A percentile compares a stretch with the other conserved stretches of the same genome.
These are phyloP conservation scores for Tricholoma terreum DNA, from an alignment of 768 basidiomycete genomes.

Conservation along the genomic window DNA sequence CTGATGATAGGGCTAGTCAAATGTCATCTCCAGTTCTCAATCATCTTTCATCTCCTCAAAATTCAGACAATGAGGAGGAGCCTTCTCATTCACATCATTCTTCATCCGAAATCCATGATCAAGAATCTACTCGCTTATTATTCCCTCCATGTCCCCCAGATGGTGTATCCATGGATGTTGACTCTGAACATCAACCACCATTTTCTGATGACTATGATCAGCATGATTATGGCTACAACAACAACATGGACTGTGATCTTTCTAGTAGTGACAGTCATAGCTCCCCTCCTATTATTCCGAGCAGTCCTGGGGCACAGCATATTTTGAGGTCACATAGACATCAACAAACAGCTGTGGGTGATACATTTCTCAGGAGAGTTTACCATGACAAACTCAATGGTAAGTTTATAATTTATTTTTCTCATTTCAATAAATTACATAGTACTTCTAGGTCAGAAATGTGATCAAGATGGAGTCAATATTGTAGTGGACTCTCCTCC, in stretches of 20 bases:
- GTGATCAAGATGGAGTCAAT: not conserved
- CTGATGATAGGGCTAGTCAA: not conserved
- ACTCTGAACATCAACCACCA: too few relatives aligned
- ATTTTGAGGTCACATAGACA: too few relatives aligned
- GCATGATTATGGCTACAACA: too few relatives aligned
- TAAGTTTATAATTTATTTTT: too few relatives aligned
- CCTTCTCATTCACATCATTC: not conserved
- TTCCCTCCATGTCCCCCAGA: not conserved
- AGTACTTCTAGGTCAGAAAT: not conserved
- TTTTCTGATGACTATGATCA: too few relatives aligned
- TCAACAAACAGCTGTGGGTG: too few relatives aligned
- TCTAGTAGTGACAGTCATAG: too few relatives aligned
- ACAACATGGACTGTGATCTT: too few relatives aligned
- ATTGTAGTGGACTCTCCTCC: constrained; percentile 5
- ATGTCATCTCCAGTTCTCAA: not conserved
- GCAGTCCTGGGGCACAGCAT: too few relatives aligned
- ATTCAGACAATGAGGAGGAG: not conserved
- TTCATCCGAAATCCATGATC: not conserved
- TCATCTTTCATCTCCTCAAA: not conserved
- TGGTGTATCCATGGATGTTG: not conserved
- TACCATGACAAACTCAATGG: too few relatives aligned
- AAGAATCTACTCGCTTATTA: not conserved
- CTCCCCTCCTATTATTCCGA: too few relatives aligned
- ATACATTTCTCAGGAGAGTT: too few relatives aligned
- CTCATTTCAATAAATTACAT: not conserved